Percentiles rank a stretch among this genome's conserved stretches.
Evolutionary conservation across 495 filamentous ascomycete genomes (phyloP).

Genomic region (Annulohypoxylon bovei): DNA sequence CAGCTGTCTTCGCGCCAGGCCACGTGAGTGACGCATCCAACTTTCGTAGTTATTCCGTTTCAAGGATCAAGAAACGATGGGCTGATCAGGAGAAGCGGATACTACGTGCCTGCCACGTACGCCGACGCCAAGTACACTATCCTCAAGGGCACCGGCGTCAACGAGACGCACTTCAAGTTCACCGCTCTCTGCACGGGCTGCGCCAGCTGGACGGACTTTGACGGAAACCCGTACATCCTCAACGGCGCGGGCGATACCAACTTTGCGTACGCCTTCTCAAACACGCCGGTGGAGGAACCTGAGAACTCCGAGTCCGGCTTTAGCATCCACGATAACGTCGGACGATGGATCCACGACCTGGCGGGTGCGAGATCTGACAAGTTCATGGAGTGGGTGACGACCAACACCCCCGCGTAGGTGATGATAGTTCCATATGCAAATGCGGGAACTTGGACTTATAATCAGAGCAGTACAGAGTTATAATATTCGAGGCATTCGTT

Average conservation of each 20-base stretch:
- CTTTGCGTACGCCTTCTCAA: slow-evolving; percentile 54
- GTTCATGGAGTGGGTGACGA: slow-evolving; percentile 41
- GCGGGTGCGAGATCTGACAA: slow-evolving; percentile 42
- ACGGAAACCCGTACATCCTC: slow-evolving; percentile 51
- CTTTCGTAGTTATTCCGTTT: neutral
- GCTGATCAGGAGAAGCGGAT: slow-evolving; percentile 49
- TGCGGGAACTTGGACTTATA: slow-evolving; percentile 33
- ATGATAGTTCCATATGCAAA: slow-evolving; percentile 14
- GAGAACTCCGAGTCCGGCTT: slow-evolving; percentile 47
- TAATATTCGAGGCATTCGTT: slow-evolving; percentile 40
- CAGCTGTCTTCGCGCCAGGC: slow-evolving; percentile 54
- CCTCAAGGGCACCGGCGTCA: slow-evolving; percentile 54
- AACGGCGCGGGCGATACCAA: slow-evolving; percentile 50
- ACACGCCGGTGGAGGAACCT: slow-evolving; percentile 50
- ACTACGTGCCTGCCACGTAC: slow-evolving; percentile 53
- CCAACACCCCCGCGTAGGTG: slow-evolving; percentile 41
- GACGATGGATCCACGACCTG: slow-evolving; percentile 56
- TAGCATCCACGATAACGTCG: slow-evolving; percentile 58
- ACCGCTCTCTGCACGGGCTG: slow-evolving; percentile 57
- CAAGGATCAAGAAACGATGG: neutral
- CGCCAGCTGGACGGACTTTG: slow-evolving; percentile 55
- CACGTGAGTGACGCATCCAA: slow-evolving; percentile 46
- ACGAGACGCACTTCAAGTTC: slow-evolving; percentile 58
- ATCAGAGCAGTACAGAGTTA: slow-evolving; percentile 33
- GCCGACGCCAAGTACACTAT: slow-evolving; percentile 51